Percentiles rank a stretch among this genome's conserved stretches.
phyloP scores from a whole-genome alignment of 2,329 filamentous ascomycete species.

The Fusarium bulbicola region DNA sequence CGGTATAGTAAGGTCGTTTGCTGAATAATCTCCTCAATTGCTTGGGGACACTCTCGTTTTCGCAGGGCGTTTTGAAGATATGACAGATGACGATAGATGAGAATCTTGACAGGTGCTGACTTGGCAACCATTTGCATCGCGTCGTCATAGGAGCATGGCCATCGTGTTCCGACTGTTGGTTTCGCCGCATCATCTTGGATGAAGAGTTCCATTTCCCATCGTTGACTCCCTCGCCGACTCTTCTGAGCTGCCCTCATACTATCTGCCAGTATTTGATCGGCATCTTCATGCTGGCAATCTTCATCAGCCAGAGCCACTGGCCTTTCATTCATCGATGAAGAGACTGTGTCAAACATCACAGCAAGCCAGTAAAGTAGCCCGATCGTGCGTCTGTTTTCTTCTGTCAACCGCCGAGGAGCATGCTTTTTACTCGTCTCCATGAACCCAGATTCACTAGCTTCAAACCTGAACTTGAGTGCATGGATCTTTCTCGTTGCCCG shows the following conservation, averaged over 20 bases:
- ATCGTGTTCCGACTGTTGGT: background rate
- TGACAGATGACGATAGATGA: fast-evolving
- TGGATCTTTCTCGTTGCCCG: background rate
- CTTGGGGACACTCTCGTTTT: background rate
- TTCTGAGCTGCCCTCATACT: background rate
- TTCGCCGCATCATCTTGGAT: background rate
- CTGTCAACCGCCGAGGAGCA: fast-evolving
- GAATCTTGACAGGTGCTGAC: background rate
- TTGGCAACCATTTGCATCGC: background rate
- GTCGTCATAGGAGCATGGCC: background rate
- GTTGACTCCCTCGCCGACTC: background rate
- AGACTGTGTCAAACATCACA: background rate
- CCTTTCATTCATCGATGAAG: background rate
- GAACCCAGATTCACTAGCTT: background rate
- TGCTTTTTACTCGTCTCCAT: background rate
- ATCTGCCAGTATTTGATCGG: background rate
- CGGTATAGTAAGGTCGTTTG: background rate
- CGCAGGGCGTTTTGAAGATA: background rate
- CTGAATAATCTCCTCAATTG: background rate
- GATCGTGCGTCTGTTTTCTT: background rate
- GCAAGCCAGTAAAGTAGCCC: fast-evolving
- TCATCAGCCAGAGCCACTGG: background rate
- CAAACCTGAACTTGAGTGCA: background rate
- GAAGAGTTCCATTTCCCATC: background rate
- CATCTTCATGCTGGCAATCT: background rate